Conservation (phyloP, 2,329 filamentous ascomycete species). For the Diaporthe helianthi region DNA sequence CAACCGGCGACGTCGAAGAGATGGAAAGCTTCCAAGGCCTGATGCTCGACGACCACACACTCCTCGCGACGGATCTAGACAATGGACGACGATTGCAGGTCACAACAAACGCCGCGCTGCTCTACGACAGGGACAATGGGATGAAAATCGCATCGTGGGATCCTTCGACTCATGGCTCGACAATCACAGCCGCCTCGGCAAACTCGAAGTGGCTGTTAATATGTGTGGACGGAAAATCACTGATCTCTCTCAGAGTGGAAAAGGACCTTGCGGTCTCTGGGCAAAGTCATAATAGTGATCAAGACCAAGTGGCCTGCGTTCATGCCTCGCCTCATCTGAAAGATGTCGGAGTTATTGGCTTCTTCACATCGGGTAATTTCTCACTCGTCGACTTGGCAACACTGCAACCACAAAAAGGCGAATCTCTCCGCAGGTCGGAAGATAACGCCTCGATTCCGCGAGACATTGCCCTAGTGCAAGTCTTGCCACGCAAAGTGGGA, state of each 20-base stretch:
- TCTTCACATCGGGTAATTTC: conserved; percentile 84
- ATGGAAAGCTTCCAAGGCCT: conserved; percentile 78
- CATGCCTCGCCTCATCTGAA: conserved; percentile 71
- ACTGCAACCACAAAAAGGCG: conserved; percentile 70
- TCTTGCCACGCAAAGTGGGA: conserved; percentile 66
- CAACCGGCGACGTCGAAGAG: conserved; percentile 83
- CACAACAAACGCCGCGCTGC: conserved; percentile 66
- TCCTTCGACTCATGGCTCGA: conserved; percentile 50
- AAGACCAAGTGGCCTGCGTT: conserved; percentile 86
- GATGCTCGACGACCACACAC: conserved; percentile 71
- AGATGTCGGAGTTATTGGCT: conserved; percentile 79
- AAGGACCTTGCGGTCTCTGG: conserved; percentile 63
- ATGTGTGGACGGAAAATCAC: conserved; percentile 75
- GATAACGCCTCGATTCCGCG: conserved; percentile 82
- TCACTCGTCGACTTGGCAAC: conserved; percentile 74
- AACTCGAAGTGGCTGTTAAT: conserved; percentile 75
- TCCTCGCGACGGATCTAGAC: conserved; percentile 72
- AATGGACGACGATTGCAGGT: conserved; percentile 76
- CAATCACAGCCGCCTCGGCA: conserved; percentile 80
- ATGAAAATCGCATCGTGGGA: conserved; percentile 66
- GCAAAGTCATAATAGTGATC: conserved; percentile 66
- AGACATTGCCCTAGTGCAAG: conserved; percentile 79
- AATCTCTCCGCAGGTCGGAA: conserved; percentile 63
- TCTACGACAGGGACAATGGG: conserved; percentile 68
- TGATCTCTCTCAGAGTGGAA: conserved; percentile 72